Evolutionary conservation across 257 asterid genomes (phyloP), one percentile per base, ranked within the genome.

Genomic region (Solanum microdontum): DNA sequence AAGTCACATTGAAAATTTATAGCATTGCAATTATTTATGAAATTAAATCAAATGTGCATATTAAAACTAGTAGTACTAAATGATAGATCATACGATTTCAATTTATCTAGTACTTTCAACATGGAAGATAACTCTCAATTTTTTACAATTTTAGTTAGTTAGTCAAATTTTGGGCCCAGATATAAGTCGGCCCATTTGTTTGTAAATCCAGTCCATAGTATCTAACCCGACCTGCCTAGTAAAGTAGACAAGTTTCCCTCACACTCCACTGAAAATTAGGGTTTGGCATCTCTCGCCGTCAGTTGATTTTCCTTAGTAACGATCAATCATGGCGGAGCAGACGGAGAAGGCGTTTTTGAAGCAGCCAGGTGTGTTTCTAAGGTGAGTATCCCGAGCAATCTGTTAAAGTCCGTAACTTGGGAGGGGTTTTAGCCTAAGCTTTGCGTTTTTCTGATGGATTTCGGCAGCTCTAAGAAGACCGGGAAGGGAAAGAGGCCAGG

Each of bases 401-500:
- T 13, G 84, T 77, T 24, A 33, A 40, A 77, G 2, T 77, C 5
- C 36, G 2, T 40, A 77, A 13, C 14, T 13, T 77, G n/a, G 30
- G 32, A 39, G 12, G 5, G 11, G 7, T 28, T 68, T 43, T 3
- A 10, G 23, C 9, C 13, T 85, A 5, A 85, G 36, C 1, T 84
- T 24, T 84, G 77, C 3, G 48, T 40, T 40, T 87, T 23, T 28
- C 34, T 40, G 68, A 45, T 26, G 28, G 21, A 48, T 55, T 17
- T 55, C 32, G 60, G 85, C 88, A 91, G 93, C 88, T 92, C 92
- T 75, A 92, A 92, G 92, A 92, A 92, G 66, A 80, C 91, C 10
- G 93, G 92, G 66, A 92, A 92, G 76, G 94, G 93, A 26, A 92
- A 92, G 88, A 85, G 90, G 30, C 94, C 94, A 24, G 92, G 92